Percentiles rank a stretch among this genome's conserved stretches.
These are phyloP conservation scores for Hypoxylon fragiforme DNA, from an alignment of 495 filamentous ascomycete species.

Conservation along the genomic window DNA sequence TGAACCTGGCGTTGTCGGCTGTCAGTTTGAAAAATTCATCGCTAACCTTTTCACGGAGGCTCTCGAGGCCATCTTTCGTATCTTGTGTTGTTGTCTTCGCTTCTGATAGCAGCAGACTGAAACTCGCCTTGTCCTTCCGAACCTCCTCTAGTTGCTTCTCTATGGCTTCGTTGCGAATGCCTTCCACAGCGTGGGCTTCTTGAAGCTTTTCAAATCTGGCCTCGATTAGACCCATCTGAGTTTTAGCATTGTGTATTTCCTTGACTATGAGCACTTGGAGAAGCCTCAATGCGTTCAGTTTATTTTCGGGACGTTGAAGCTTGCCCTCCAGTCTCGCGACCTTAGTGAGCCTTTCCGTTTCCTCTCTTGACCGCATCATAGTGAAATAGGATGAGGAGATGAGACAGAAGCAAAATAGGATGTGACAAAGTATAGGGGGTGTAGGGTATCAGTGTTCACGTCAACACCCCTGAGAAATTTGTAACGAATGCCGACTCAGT, in stretches of 20 bases:
- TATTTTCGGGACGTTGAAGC: constrained; percentile 19
- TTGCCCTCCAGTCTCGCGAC: constrained; percentile 13
- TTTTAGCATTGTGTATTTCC: constrained; percentile 17
- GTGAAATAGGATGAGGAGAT: background rate
- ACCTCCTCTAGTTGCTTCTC: constrained; percentile 26
- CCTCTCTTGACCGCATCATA: constrained; percentile 20
- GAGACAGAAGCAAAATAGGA: background rate
- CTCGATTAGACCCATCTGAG: constrained; percentile 15
- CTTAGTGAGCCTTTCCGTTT: constrained; percentile 13
- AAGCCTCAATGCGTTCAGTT: constrained; percentile 21
- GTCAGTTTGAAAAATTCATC: constrained; percentile 26
- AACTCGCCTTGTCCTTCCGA: constrained; percentile 17
- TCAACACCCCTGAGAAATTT: too few species aligned
- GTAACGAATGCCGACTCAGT: too few species aligned
- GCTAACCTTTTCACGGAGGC: constrained; percentile 19
- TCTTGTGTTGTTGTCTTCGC: constrained; percentile 4
- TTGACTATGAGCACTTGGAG: constrained; percentile 22
- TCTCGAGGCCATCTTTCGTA: constrained; percentile 17
- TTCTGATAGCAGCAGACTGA: constrained; percentile 18
- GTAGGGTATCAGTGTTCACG: too few species aligned
- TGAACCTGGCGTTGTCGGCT: constrained; percentile 21
- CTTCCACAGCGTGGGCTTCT: constrained; percentile 10
- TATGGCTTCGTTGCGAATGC: constrained; percentile 8
- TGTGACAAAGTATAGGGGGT: background rate
- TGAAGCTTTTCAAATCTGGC: constrained; percentile 13